Evolutionary conservation across 2,329 filamentous ascomycete species (phyloP), one percentile per base, ranked within the genome.

Genomic region (Colletotrichum agaves): DNA sequence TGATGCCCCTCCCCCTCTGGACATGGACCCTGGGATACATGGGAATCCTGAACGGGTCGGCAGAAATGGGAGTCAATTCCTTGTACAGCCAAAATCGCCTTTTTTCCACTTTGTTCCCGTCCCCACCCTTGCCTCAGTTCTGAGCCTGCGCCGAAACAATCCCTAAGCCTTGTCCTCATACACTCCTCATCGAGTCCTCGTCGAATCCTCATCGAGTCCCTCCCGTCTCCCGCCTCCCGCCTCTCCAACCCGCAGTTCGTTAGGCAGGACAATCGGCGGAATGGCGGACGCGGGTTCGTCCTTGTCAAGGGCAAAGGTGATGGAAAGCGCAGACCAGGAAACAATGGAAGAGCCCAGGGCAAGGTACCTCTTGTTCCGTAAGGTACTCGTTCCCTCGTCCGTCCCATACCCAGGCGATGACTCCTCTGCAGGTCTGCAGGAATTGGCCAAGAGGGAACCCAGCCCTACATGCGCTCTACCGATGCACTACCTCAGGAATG

Each of bases 381-480:
- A 33, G 5, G 31, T 52, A 27, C 33, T 6, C 33, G 27, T 27
- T 6, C 35, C 21, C 27, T 7, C 27, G 27, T 27, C 27, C 37
- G 53, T 59, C 19, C 33, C 57, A 7, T 53, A 35, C 17, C n/a
- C 37, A 57, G 39, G 57, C 44, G 50, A 63, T 63, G 63, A 63
- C 59, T 67, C 63, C 23, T 35, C 58, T 43, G 11, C 58, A 31
- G 19, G 46, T 35, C 58, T 52, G 11, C 58, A 31, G 19, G 46
- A 12, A 10, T 43, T 52, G 31, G 47, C 55, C 62, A 69, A 52
- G 63, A 67, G 43, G 50, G 49, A 37, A 23, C 56, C 52, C 63
- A 67, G 66, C 66, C 57, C 62, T 69, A 69, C 63, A 59, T 60
- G 39, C 46, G 47, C 53, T 49, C 53, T 68, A 68, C 65, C 47